A percentile compares a stretch with the other conserved stretches of the same genome.
phyloP scores from a whole-genome alignment of 2,329 filamentous ascomycete genomes.

The Parascedosporium putredinis region DNA sequence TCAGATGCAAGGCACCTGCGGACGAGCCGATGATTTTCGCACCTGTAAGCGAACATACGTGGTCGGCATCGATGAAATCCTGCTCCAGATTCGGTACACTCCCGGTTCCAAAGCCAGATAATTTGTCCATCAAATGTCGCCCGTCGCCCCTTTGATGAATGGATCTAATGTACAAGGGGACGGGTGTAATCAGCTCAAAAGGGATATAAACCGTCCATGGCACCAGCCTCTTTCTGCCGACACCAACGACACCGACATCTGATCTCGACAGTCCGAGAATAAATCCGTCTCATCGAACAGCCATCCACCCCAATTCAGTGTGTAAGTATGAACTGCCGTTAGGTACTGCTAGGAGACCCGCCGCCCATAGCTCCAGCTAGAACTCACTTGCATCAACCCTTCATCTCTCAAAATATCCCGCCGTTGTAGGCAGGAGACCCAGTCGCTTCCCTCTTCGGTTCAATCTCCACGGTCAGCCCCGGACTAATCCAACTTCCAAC shows the following conservation, averaged over 20 bases:
- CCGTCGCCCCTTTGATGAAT: too few species aligned
- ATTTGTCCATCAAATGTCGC: not conserved
- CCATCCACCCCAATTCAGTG: not conserved
- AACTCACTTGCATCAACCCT: too few species aligned
- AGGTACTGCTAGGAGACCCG: too few species aligned
- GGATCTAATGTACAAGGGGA: not conserved
- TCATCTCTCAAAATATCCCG: too few species aligned
- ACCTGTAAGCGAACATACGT: conserved; percentile 5
- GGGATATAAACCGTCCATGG: not conserved
- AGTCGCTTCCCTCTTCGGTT: too few species aligned
- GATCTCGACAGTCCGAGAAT: too few species aligned
- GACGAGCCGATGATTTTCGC: conserved; percentile 5
- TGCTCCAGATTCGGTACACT: not conserved
- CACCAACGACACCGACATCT: too few species aligned
- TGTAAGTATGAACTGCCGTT: not conserved
- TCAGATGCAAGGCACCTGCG: conserved; percentile 5
- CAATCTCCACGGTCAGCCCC: too few species aligned
- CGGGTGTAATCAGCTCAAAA: not conserved
- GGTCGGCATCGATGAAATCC: not conserved
- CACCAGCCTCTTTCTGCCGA: not conserved
- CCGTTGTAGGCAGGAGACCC: too few species aligned
- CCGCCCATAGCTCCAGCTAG: too few species aligned
- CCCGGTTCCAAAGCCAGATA: conserved; percentile 4
- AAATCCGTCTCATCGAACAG: not conserved
- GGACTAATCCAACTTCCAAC: too few species aligned